Evolutionary conservation across 345 rosid species (phyloP).

Genomic region (Camelina sativa): DNA sequence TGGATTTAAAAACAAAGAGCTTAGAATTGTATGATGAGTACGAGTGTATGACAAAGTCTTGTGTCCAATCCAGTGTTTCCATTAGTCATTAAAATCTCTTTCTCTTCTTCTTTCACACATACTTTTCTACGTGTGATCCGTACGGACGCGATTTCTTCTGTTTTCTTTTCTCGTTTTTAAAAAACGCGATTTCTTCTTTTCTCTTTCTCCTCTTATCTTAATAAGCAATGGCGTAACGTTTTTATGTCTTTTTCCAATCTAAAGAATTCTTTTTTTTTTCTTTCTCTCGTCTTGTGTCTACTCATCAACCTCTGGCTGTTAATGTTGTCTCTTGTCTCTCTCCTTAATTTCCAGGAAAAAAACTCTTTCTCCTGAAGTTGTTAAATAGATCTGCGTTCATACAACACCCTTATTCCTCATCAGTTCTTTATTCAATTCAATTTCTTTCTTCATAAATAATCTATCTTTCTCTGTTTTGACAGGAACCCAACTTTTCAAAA

Average conservation of each 20-base stretch:
- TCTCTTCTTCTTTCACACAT: conserved; percentile 24
- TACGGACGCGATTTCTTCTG: conserved; percentile 35
- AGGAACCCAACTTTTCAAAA: too few relatives aligned
- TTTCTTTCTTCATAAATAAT: neutral
- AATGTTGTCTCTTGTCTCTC: conserved; percentile 2
- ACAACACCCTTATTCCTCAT: neutral
- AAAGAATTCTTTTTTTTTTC: neutral
- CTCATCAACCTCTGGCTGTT: neutral
- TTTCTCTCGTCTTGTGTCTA: neutral
- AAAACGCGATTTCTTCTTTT: conserved; percentile 23
- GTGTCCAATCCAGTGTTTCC: neutral
- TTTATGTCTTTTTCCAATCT: conserved; percentile 28
- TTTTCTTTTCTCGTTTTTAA: too few relatives aligned
- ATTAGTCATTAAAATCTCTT: neutral
- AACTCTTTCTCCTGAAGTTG: conserved; percentile 5
- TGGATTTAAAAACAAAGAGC: neutral
- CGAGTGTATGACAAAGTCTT: conserved; percentile 3
- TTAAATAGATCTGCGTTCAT: conserved; percentile 44
- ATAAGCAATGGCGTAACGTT: neutral
- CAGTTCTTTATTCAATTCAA: neutral
- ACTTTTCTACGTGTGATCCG: conserved; percentile 16
- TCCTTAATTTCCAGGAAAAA: conserved; percentile 35
- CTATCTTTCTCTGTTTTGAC: neutral
- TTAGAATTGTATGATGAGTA: conserved; percentile 12
- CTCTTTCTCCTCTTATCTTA: conserved; percentile 7